These are phyloP conservation scores for Microbotryomycetes sp. DNA, from an alignment of 1,284 basidiomycete genomes.

Conservation along the genomic window DNA sequence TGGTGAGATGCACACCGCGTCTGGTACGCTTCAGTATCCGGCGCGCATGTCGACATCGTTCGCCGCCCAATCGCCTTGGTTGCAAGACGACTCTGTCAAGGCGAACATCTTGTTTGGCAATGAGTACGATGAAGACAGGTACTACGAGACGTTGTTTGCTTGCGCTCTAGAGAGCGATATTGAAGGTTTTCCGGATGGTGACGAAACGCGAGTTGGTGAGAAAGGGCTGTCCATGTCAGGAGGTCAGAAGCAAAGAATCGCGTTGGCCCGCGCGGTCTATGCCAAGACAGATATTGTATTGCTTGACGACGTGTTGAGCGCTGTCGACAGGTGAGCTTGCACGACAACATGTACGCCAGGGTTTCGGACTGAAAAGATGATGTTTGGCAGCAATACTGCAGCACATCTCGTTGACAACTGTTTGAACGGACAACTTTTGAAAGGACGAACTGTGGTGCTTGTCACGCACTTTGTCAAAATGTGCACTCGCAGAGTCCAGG, in stretches of 20 bases:
- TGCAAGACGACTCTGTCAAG: slow-evolving; percentile 17
- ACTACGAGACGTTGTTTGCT: slow-evolving; percentile 22
- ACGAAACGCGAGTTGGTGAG: slow-evolving; percentile 21
- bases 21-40: slow-evolving; percentile 5
- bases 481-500: slow-evolving; percentile 55
- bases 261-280: slow-evolving; percentile 87
- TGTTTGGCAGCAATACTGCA: slow-evolving; percentile 66
- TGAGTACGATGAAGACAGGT: slow-evolving; percentile 26
- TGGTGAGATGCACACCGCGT: slow-evolving; percentile 26
- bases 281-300: slow-evolving; percentile 25
- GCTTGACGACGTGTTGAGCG: slow-evolving; percentile 33
- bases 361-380: slow-evolving; percentile 38
- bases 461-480: slow-evolving; percentile 84
- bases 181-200: slow-evolving; percentile 19
- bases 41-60: not conserved
- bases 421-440: slow-evolving; percentile 70
- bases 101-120: slow-evolving; percentile 29
- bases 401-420: slow-evolving; percentile 75
- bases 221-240: slow-evolving; percentile 25
- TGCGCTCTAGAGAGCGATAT: slow-evolving; percentile 26
- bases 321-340: slow-evolving; percentile 24
- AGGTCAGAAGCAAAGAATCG: slow-evolving; percentile 89
- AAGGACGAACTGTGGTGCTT: slow-evolving; percentile 69
- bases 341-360: slow-evolving; percentile 43
- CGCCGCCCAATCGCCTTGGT: slow-evolving; percentile 20